Base-by-base conservation (phyloP, 768 basidiomycete genomes). In the Leucocoprinus birnbaumii region DNA sequence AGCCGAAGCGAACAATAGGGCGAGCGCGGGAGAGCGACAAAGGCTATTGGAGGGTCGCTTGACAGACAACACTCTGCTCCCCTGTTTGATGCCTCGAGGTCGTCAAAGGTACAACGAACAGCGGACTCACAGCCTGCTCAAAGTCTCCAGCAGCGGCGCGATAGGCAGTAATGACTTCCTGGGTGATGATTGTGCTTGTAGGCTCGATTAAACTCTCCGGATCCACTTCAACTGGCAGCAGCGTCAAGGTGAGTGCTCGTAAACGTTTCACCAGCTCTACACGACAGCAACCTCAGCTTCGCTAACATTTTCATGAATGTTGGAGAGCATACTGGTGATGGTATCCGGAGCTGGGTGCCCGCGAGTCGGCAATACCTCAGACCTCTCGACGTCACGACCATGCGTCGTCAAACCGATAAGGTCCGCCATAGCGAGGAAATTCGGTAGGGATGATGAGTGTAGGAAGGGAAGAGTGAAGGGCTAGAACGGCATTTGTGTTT, bases 21-120 rank as follows among this genome's bases (percentile, higher is more conserved):
- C 16, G 38, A 38, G 13, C 4, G 16, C 9, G 4, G 4, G n/a
- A 14, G 38, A n/a, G 4, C 9, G n/a, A 11, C 9, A 38, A 38
- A 38, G n/a, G 38, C 38, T 7, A 38, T 16, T 38, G 38, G 9
- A n/a, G n/a, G 31, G 31, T 5, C 31, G n/a, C 11, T 31, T 31
- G 31, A 31, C 31, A 31, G 31, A 31, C 11, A 11, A 11, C 24
- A 51, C 40, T 24, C 85, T 59, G 62, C 94, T 91, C 21, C 90
- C 89, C 65, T 94, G 89, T n/a, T 75, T 67, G 65, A 94, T 94
- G 69, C 95, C 92, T 8, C 94, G 95, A 4, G 90, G 94, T 18
- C 91, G 87, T 45, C 80, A 81, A 24, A 75, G 78, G 63, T 87
- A 31, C 31, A 98, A 98, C 80, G 44, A 96, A 89, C 48, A 35